phyloP scores from a whole-genome alignment of 805 yeast species.

The Yarrowia phangngaensis region DNA sequence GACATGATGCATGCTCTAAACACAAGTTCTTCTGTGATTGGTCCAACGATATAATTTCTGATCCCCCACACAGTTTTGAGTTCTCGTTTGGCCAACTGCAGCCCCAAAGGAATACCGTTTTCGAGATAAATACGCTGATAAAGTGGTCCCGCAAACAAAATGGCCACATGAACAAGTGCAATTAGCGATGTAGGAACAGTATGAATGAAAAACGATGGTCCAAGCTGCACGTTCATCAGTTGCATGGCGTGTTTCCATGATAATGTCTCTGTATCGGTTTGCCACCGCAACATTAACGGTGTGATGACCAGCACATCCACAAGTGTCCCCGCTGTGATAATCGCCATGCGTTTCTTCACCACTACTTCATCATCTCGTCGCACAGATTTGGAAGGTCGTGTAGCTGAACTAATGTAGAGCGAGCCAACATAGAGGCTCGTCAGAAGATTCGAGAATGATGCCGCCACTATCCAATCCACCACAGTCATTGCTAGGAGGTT shows the following conservation, averaged over 20 bases:
- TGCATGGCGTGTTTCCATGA: background rate
- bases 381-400: slow-evolving; percentile 32
- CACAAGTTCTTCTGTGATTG: slow-evolving; percentile 72
- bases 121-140: slow-evolving; percentile 38
- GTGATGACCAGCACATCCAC: slow-evolving; percentile 38
- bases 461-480: slow-evolving; percentile 13
- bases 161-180: slow-evolving; percentile 27
- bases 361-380: slow-evolving; percentile 32
- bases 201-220: slow-evolving; percentile 3
- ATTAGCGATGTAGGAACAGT: slow-evolving; percentile 11
- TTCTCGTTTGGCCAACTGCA: slow-evolving; percentile 15
- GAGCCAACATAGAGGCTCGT: slow-evolving; percentile 33
- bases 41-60: slow-evolving; percentile 64
- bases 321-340: slow-evolving; percentile 36
- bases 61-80: slow-evolving; percentile 22
- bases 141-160: slow-evolving; percentile 51
- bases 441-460: slow-evolving; percentile 25
- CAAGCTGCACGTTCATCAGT: slow-evolving; percentile 5
- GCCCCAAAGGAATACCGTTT: slow-evolving; percentile 28
- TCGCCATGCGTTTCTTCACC: slow-evolving; percentile 35
- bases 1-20: slow-evolving; percentile 52
- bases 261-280: slow-evolving; percentile 1
- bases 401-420: slow-evolving; percentile 30
- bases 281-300: slow-evolving; percentile 28
- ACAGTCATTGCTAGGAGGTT: slow-evolving; percentile 5